A percentile compares a stretch with the other conserved stretches of the same genome.
These are phyloP conservation scores for Fusarium humuli DNA, from an alignment of 2,329 filamentous ascomycete species.

Conservation along the genomic window DNA sequence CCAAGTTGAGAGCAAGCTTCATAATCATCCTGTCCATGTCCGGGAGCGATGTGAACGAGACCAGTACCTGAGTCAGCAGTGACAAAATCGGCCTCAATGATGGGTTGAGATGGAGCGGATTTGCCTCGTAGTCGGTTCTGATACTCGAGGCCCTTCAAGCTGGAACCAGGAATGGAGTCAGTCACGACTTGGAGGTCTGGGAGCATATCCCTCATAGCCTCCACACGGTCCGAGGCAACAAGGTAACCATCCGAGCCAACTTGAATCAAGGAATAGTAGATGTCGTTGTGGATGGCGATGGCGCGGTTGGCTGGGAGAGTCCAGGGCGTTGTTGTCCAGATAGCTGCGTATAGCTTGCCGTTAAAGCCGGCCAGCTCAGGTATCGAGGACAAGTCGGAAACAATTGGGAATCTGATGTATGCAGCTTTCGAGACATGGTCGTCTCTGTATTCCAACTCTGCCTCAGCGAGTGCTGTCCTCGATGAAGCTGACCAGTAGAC, in stretches of 20 bases:
- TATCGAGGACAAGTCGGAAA: conserved; percentile 52
- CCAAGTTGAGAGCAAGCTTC: conserved; percentile 77
- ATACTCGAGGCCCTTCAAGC: conserved; percentile 76
- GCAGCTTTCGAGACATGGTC: conserved; percentile 77
- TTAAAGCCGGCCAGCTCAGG: conserved; percentile 54
- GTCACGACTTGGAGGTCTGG: conserved; percentile 66
- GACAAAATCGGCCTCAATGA: conserved; percentile 90
- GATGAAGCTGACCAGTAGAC: conserved; percentile 90
- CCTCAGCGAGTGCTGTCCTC: conserved; percentile 82
- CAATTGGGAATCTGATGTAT: conserved; percentile 83
- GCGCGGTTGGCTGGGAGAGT: conserved; percentile 93
- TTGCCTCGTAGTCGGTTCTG: conserved; percentile 74
- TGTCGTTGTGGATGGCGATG: conserved; percentile 81
- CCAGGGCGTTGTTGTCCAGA: conserved; percentile 99
- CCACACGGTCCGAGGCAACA: conserved; percentile 77
- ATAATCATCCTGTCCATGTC: conserved; percentile 97
- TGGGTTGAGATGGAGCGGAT: conserved; percentile 68
- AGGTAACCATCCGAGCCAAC: conserved; percentile 71
- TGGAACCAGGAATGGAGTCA: conserved; percentile 70
- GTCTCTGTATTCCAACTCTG: conserved; percentile 86
- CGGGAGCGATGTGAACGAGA: conserved; percentile 93
- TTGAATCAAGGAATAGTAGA: conserved; percentile 78
- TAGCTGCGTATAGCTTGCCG: conserved; percentile 77
- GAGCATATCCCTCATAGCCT: conserved; percentile 63
- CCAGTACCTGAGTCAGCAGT: conserved; percentile 91